Evolutionary conservation across 2,329 filamentous ascomycete genomes (phyloP).

Genomic region (Neofusicoccum cordaticola): DNA sequence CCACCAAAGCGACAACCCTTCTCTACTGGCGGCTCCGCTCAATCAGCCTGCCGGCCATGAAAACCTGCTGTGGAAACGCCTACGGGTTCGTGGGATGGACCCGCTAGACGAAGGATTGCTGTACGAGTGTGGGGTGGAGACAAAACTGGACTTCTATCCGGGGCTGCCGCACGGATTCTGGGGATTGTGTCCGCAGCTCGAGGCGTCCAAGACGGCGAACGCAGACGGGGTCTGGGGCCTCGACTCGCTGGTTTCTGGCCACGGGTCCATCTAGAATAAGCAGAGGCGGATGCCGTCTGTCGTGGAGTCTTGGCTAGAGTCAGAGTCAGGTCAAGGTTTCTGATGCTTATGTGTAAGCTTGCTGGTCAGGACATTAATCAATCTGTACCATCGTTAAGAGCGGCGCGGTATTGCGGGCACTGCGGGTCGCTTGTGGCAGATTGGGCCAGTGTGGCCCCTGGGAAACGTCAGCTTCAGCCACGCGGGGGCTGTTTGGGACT

Average conservation of each 20-base stretch:
- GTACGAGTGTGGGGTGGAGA: conserved; percentile 48
- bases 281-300: neutral
- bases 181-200: conserved; percentile 30
- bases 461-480: conserved; percentile 3
- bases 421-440: neutral
- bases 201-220: conserved; percentile 21
- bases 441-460: neutral
- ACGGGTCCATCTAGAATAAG: too few relatives aligned
- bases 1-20: conserved; percentile 31
- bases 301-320: neutral
- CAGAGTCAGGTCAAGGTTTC: neutral
- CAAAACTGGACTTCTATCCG: conserved; percentile 43
- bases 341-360: conserved; percentile 6
- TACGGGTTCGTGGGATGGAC: conserved; percentile 53
- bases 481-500: neutral
- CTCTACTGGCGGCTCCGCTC: conserved; percentile 26
- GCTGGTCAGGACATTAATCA: neutral
- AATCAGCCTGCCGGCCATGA: conserved; percentile 24
- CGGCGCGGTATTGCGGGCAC: neutral
- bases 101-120: conserved; percentile 53
- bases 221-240: neutral
- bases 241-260: neutral
- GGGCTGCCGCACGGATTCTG: conserved; percentile 45
- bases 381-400: neutral
- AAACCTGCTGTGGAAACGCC: conserved; percentile 45